Evolutionary conservation across 2,329 filamentous ascomycete species (phyloP).

Genomic region (Colletotrichum brevisporum): DNA sequence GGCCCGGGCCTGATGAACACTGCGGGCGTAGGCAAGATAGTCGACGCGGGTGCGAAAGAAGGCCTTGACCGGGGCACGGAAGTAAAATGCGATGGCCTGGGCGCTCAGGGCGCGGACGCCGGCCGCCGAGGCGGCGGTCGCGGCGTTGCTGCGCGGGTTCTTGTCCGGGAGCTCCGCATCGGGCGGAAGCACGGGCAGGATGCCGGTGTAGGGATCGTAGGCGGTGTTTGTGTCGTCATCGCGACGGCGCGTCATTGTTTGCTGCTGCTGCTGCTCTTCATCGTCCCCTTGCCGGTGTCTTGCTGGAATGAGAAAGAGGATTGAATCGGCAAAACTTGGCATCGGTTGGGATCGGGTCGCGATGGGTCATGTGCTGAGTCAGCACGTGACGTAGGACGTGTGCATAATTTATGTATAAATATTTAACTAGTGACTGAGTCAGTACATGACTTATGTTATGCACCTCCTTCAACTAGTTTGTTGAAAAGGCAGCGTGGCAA

Average conservation of each 20-base stretch:
- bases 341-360: constrained; percentile 33
- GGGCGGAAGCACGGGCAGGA: constrained; percentile 62
- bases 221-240: constrained; percentile 34
- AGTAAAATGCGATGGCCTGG: constrained; percentile 90
- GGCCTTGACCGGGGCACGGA: constrained; percentile 89
- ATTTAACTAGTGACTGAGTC: not conserved
- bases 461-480: too few relatives aligned
- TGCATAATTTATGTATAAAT: not conserved
- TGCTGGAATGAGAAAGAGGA: not conserved
- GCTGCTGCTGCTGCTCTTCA: constrained; percentile 30
- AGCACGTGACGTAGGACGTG: constrained; percentile 9
- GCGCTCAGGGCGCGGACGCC: constrained; percentile 87
- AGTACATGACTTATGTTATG: too few relatives aligned
- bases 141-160: constrained; percentile 66
- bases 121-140: constrained; percentile 85
- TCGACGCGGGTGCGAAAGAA: constrained; percentile 94
- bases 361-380: constrained; percentile 10
- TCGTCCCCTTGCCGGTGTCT: constrained; percentile 18
- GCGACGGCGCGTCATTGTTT: constrained; percentile 40
- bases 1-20: constrained; percentile 63
- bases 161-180: constrained; percentile 59
- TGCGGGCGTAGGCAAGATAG: constrained; percentile 75
- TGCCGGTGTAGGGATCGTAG: constrained; percentile 47
- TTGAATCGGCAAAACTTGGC: constrained; percentile 35
- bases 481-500: too few relatives aligned